These are phyloP conservation scores for Phellinidium pouzarii DNA, from an alignment of 1,284 basidiomycete species.

Conservation along the genomic window DNA sequence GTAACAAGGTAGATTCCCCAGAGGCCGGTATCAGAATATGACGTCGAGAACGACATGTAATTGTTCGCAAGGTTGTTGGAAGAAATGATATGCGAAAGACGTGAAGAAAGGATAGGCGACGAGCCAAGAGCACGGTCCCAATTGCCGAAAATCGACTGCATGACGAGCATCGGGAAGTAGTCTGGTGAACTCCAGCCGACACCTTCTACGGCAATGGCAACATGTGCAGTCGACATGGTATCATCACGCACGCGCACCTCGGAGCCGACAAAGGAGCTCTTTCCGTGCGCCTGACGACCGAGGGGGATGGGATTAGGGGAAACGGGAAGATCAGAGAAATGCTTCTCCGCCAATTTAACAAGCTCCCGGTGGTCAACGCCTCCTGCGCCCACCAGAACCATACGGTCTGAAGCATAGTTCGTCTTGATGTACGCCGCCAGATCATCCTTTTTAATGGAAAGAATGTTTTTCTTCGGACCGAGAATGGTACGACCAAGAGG, in stretches of 20 bases:
- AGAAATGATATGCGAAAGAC: slow-evolving; percentile 88
- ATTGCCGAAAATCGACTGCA: slow-evolving; percentile 98
- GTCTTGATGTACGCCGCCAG: slow-evolving; percentile 90
- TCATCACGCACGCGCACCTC: slow-evolving; percentile 97
- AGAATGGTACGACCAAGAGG: slow-evolving; percentile 96
- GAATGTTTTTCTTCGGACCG: slow-evolving; percentile 93
- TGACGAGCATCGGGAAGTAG: slow-evolving; percentile 99
- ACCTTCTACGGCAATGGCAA: slow-evolving; percentile 97
- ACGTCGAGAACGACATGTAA: slow-evolving; percentile 99
- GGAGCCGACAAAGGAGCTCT: slow-evolving; percentile 85
- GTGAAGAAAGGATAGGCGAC: slow-evolving; percentile 83
- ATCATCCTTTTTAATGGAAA: slow-evolving; percentile 92
- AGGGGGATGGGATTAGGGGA: slow-evolving; percentile 87
- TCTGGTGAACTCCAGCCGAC: slow-evolving; percentile 97
- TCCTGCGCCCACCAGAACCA: slow-evolving; percentile 97
- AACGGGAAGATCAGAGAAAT: slow-evolving; percentile 87
- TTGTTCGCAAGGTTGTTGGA: slow-evolving; percentile 97
- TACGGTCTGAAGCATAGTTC: slow-evolving; percentile 98
- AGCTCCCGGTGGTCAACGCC: slow-evolving; percentile 91
- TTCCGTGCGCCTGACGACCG: slow-evolving; percentile 69
- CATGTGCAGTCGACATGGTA: slow-evolving; percentile 80
- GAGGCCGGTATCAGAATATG: slow-evolving; percentile 98
- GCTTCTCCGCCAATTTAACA: slow-evolving; percentile 90
- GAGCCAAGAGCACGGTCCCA: slow-evolving; percentile 98
- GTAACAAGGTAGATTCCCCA: slow-evolving; percentile 98